phyloP scores from a whole-genome alignment of 441 rosid species.

The Populus tomentosa region DNA sequence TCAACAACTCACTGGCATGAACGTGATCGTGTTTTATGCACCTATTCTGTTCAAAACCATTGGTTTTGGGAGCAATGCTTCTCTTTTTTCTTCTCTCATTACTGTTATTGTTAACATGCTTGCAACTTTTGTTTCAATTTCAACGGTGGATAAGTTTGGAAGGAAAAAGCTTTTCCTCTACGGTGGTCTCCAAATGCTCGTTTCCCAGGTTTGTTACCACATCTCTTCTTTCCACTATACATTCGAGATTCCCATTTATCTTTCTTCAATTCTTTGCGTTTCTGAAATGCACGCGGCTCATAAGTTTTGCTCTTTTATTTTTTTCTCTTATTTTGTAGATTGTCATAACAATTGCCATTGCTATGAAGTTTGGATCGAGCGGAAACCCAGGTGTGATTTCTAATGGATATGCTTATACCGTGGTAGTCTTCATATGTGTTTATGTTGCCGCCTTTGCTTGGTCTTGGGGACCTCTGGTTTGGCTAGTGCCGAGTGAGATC shows the following conservation, averaged over 20 bases:
- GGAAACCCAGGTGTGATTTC: constrained; percentile 4
- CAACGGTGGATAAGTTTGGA: neutral
- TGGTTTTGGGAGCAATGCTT: constrained; percentile 7
- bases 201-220: neutral
- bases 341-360: neutral
- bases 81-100: constrained; percentile 2
- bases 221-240: too few relatives aligned
- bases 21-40: constrained; percentile 9
- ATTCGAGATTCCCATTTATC: too few relatives aligned
- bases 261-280: too few relatives aligned
- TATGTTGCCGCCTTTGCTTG: constrained; percentile 17
- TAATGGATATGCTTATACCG: neutral
- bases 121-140: constrained; percentile 5
- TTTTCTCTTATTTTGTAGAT: neutral
- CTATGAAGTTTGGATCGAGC: neutral
- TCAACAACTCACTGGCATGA: neutral
- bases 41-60: constrained; percentile 13
- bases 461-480: constrained; percentile 19
- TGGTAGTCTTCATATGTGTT: constrained; percentile 9
- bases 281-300: too few relatives aligned
- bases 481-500: constrained; percentile 20
- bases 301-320: too few relatives aligned
- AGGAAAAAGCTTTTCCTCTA: too few relatives aligned
- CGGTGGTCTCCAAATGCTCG: constrained; percentile 8
- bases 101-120: neutral